Percentiles rank a stretch among this genome's conserved stretches.
These are phyloP conservation scores for Colletotrichum viniferum DNA, from an alignment of 2,329 filamentous ascomycete genomes.

Conservation along the genomic window DNA sequence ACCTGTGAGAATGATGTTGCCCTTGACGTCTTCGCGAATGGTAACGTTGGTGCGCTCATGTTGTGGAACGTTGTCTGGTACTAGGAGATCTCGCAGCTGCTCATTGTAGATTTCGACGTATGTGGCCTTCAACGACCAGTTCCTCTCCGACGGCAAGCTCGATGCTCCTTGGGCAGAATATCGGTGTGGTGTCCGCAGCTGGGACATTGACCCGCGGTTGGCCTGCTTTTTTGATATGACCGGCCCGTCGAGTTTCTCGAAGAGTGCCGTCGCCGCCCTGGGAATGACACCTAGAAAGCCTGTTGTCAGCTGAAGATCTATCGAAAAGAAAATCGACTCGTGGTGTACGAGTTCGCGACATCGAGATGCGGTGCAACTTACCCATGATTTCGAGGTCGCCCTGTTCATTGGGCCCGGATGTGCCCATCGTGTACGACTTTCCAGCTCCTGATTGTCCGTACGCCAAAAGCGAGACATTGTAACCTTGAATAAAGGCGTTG, in stretches of 20 bases:
- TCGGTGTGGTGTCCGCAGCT: conserved; percentile 78
- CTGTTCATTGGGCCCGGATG: conserved; percentile 83
- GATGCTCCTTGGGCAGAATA: conserved; percentile 66
- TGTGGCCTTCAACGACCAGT: conserved; percentile 91
- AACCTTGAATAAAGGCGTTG: conserved; percentile 88
- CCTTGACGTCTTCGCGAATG: conserved; percentile 93
- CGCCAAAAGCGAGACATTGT: conserved; percentile 96
- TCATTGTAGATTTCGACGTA: conserved; percentile 99
- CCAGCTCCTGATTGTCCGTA: conserved; percentile 98
- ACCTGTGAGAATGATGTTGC: conserved; percentile 91
- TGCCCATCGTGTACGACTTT: conserved; percentile 99
- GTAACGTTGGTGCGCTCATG: conserved; percentile 80
- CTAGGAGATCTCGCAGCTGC: conserved; percentile 85
- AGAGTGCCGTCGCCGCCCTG: conserved; percentile 83
- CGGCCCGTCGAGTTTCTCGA: conserved; percentile 84
- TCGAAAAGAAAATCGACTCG: background rate
- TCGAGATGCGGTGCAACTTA: conserved; percentile 48
- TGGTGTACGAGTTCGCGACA: background rate
- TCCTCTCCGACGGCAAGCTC: conserved; percentile 64
- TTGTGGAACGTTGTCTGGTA: conserved; percentile 73
- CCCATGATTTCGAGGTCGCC: conserved; percentile 75
- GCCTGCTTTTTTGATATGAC: conserved; percentile 57
- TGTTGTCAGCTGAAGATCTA: background rate
- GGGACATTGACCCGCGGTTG: conserved; percentile 73
- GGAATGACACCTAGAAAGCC: conserved; percentile 81